Evolutionary conservation across 176 grass and related monocot species (phyloP), one percentile per base, ranked within the genome.

Genomic region (Elymus sibiricus): DNA sequence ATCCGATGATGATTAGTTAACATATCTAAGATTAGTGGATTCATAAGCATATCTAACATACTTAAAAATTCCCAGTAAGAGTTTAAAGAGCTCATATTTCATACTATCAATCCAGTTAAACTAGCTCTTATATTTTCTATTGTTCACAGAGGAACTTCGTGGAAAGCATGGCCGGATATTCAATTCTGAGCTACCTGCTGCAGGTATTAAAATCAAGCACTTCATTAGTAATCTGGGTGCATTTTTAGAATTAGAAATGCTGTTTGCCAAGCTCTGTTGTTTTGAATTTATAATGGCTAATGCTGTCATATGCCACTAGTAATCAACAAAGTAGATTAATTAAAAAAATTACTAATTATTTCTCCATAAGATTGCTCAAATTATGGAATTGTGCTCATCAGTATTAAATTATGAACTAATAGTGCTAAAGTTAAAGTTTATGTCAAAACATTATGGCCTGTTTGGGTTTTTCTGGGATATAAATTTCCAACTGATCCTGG

Each of bases 131-230:
- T 86, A 26, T 78, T 79, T 89, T 35, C 67, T 81, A 37, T 55
- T 85, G 39, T 88, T 82, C 73, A 56, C 90, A 99, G 97, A 99
- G 97, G 88, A 99, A 99, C 67, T 99, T 99, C 74, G 97, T 99
- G 51, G 97, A 99, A 92, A 99, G 97, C 87, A 99, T 99, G 92
- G 97, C 94, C 14, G 97, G 97, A 88, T 99, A 99, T 93, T 96
- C 97, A 29, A 93, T 99, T 70, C 59, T 99, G 11, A 94, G 93
- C 81, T 99, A 99, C 90, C 53, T 96, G 60, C 94, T 96, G 34
- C 94, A 99, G 97, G 97, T 95, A 90, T 62, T 77, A 47, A 87
- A 87, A 40, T 77, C 25, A 27, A 84, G 77, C 74, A 47, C 38
- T 61, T 78, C n/a, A 71, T 80, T 81, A n/a, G 12, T 73, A 64